Percentiles rank a stretch among this genome's conserved stretches.
phyloP scores from a whole-genome alignment of 805 yeast genomes.

The Lipomyces lipofer region DNA sequence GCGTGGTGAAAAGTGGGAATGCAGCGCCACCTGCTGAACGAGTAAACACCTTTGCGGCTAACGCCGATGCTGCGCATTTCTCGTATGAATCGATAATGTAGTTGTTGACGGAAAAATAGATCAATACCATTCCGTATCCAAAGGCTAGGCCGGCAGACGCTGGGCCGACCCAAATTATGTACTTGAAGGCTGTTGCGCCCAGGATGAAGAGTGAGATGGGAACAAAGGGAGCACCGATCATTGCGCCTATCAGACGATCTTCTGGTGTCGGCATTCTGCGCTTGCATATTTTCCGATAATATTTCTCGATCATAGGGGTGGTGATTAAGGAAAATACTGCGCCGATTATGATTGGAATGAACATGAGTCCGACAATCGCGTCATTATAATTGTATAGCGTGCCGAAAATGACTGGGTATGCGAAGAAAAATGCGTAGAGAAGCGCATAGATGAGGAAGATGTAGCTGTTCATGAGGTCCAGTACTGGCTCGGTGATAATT shows the following conservation, averaged over 20 bases:
- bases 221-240: constrained; percentile 46
- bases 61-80: constrained; percentile 42
- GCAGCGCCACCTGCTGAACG: constrained; percentile 61
- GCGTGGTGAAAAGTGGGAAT: constrained; percentile 55
- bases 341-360: constrained; percentile 85
- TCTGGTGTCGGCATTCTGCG: constrained; percentile 55
- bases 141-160: constrained; percentile 56
- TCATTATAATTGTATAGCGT: constrained; percentile 75
- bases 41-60: constrained; percentile 59
- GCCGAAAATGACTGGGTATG: constrained; percentile 83
- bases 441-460: constrained; percentile 84
- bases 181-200: constrained; percentile 56
- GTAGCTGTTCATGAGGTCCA: constrained; percentile 77
- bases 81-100: constrained; percentile 71
- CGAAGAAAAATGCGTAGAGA: constrained; percentile 88
- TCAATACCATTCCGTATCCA: constrained; percentile 53
- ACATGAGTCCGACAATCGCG: constrained; percentile 78
- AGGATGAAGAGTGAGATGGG: constrained; percentile 54
- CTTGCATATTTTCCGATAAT: constrained; percentile 46
- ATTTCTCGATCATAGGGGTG: constrained; percentile 68
- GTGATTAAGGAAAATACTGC: constrained; percentile 68
- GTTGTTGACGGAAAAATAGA: constrained; percentile 68
- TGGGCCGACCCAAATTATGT: constrained; percentile 38
- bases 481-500: constrained; percentile 79
- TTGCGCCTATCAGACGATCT: constrained; percentile 54